A percentile compares a stretch with the other conserved stretches of the same genome.
These are phyloP conservation scores for Sherardia arvensis DNA, from an alignment of 257 asterid genomes.

Conservation along the genomic window DNA sequence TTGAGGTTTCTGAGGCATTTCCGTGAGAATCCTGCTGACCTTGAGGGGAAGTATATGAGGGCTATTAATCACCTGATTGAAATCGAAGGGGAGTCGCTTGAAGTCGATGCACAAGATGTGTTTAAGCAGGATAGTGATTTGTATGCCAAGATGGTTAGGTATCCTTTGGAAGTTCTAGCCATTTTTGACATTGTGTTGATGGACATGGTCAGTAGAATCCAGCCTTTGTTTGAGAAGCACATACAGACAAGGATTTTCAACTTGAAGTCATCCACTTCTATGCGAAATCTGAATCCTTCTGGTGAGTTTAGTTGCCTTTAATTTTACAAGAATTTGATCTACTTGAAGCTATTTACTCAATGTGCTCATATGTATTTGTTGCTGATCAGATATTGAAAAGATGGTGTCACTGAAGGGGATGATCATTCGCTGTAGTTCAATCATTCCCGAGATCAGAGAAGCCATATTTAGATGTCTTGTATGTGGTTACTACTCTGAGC, in stretches of 20 bases:
- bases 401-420: constrained; percentile 93
- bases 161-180: constrained; percentile 93
- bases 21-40: constrained; percentile 51
- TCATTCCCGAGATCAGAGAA: constrained; percentile 94
- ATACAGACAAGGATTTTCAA: constrained; percentile 87
- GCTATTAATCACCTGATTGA: constrained; percentile 61
- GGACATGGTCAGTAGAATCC: constrained; percentile 73
- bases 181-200: constrained; percentile 85
- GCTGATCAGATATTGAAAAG: constrained; percentile 80
- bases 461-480: constrained; percentile 94
- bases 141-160: constrained; percentile 84
- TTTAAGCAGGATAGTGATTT: constrained; percentile 67
- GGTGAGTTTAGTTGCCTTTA: constrained; percentile 38
- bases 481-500: constrained; percentile 89
- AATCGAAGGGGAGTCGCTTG: constrained; percentile 93
- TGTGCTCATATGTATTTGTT: neutral
- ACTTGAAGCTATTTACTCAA: neutral
- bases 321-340: neutral
- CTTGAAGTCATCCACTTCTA: constrained; percentile 64
- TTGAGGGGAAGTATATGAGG: constrained; percentile 82
- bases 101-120: constrained; percentile 82
- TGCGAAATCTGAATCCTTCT: constrained; percentile 93
- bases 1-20: constrained; percentile 77
- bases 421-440: constrained; percentile 91
- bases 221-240: constrained; percentile 82